Base-by-base conservation (phyloP, 164 flowering plant genomes). In the Magnolia changhungtana region DNA sequence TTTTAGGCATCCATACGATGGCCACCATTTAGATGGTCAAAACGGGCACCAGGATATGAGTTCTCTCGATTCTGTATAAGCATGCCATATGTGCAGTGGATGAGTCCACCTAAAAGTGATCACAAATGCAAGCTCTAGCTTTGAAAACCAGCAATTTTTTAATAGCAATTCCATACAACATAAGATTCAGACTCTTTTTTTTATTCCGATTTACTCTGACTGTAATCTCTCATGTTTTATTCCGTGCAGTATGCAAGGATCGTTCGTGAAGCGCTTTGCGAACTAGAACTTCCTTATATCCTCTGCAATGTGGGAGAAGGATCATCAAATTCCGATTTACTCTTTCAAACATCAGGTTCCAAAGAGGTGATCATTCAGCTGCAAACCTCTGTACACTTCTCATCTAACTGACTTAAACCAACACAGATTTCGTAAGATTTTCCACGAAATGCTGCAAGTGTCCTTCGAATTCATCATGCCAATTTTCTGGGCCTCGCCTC, bases 231-330 rank as follows among this genome's bases (percentile, higher is more conserved):
- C 21, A 31, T 49, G 5, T 10, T 29, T 67, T 18, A 69, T 69
- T n/a, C 50, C 31, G 37, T 69, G 11, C 82, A 91, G 94, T 83
- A 86, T 83, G 90, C 96, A 61, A 81, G 94, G 78, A 84, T 90
- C 76, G 91, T 90, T 63, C 91, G 94, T 20, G 92, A 92, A 81
- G 92, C 94, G 31, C 87, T 92, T 2, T 90, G 94, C 81, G 96
- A 92, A 69, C 75, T 92, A 83, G 96, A 92, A 78, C 90, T 90
- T 78, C 96, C 92, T 65, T 92, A 90, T 76, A 80, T 90, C 71
- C 90, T 90, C 64, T 89, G 81, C 27, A 90, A 85, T 77, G 91
- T 87, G 31, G 96, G 94, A 79, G 82, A 87, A 83, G 94, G 92
- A 20, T 92, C 96, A 61, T 9, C 3, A 3, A 78, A 87, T n/a